Evolutionary conservation across 805 yeast genomes (phyloP).

Genomic region (Candida sonorensis): DNA sequence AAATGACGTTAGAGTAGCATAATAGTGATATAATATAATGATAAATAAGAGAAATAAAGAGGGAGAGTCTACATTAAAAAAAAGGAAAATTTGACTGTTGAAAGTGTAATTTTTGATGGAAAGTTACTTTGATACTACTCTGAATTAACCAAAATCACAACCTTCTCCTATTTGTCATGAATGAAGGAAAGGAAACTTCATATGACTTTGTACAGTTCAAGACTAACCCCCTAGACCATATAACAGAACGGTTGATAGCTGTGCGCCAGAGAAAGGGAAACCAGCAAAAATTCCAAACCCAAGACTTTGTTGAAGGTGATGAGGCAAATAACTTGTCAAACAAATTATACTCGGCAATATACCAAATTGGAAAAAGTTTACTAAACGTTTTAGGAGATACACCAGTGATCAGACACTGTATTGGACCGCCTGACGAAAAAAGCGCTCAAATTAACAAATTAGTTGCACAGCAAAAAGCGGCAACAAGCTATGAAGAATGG

Average conservation of each 20-base stretch:
- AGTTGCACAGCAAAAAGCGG: slow-evolving; percentile 38
- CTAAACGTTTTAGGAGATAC: slow-evolving; percentile 27
- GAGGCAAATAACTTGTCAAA: too few relatives aligned
- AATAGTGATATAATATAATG: too few relatives aligned
- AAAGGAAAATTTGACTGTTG: too few relatives aligned
- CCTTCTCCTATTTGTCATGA: too few relatives aligned
- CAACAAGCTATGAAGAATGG: slow-evolving; percentile 57
- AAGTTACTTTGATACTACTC: too few relatives aligned
- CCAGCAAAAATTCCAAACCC: too few relatives aligned
- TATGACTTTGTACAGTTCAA: slow-evolving; percentile 13
- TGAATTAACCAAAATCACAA: too few relatives aligned
- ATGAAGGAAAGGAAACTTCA: slow-evolving; percentile 13
- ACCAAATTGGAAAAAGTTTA: slow-evolving; percentile 5
- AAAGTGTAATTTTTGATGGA: too few relatives aligned
- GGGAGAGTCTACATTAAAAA: too few relatives aligned
- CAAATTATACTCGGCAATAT: slow-evolving; percentile 2
- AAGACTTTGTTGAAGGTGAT: too few relatives aligned
- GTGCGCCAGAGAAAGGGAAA: slow-evolving; percentile 1
- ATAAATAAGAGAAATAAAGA: too few relatives aligned
- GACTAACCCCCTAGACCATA: slow-evolving; percentile 21
- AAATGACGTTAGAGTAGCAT: too few relatives aligned
- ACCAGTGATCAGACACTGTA: slow-evolving; percentile 30
- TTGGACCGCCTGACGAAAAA: slow-evolving; percentile 33
- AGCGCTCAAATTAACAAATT: slow-evolving; percentile 31
- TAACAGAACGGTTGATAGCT: slow-evolving; percentile 19